phyloP scores from a whole-genome alignment of 139 green algal genomes.

The Pycnococcus provasolii region DNA sequence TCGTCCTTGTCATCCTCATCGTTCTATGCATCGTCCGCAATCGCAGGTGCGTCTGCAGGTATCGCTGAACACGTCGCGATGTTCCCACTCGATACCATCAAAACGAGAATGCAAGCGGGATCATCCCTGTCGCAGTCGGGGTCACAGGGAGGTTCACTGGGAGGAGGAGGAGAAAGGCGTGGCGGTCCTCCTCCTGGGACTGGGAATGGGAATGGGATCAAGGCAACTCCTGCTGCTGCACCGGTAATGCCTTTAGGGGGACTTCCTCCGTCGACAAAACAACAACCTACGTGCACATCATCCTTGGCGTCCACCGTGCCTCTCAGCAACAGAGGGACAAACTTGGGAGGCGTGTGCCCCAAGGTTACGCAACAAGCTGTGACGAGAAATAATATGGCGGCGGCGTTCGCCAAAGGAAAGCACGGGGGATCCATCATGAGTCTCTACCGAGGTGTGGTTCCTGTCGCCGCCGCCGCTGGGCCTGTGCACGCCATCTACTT shows the following conservation, averaged over 20 bases:
- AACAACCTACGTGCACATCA: not conserved
- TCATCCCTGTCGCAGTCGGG: not conserved
- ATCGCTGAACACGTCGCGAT: constrained; percentile 89
- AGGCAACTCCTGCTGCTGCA: not conserved
- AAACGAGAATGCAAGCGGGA: constrained; percentile 81
- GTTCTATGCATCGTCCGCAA: constrained; percentile 54
- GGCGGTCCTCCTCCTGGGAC: not conserved
- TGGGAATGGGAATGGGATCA: constrained; percentile 9
- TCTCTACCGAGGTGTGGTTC: constrained; percentile 35
- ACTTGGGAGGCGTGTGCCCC: constrained; percentile 1
- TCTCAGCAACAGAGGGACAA: not conserved
- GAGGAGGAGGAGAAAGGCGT: not conserved
- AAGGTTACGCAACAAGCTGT: not conserved
- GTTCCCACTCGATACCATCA: constrained; percentile 95
- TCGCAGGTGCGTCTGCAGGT: constrained; percentile 72
- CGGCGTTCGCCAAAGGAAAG: not conserved
- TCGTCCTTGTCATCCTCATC: not conserved
- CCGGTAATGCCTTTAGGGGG: too few relatives aligned
- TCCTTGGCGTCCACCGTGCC: not conserved
- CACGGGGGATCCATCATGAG: constrained; percentile 13
- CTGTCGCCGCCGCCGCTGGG: constrained; percentile 40
- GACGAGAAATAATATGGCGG: not conserved
- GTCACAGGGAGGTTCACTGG: not conserved
- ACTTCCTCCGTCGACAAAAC: too few relatives aligned
- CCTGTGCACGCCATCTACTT: constrained; percentile 94